Base-by-base conservation (phyloP, 306 rosid genomes). In the Glycine tomentella region DNA sequence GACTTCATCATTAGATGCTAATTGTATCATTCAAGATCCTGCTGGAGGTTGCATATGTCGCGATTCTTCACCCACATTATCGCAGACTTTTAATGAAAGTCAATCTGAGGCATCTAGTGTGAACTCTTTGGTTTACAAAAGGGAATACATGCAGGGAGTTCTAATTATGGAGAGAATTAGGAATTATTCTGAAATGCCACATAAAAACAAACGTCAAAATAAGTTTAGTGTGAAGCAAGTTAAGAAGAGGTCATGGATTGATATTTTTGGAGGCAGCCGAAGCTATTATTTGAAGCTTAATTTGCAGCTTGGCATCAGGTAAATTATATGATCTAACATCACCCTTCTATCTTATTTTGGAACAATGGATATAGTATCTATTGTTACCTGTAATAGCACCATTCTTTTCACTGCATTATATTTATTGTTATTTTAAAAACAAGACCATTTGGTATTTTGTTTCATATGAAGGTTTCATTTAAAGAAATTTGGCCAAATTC, bases 71-170 rank as follows among this genome's bases (percentile, higher is more conserved):
- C 20, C 72, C 44, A 20, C 71, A 4, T 81, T 70, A 75, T 50
- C 83, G 45, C 85, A 78, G 71, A 20, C 77, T 74, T 80, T 82
- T 8, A 80, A 82, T 53, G 90, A 81, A 46, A 82, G 76, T 79
- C 91, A 90, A 59, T 53, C 75, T 57, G 92, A 85, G 79, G 79
- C 55, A 10, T 85, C 59, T 10, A 87, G 75, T 76, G 69, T 7
- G 14, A 71, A 68, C 68, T 17, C 20, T 77, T 52, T 78, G 40
- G 90, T 88, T 70, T 90, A 82, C 8, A 98, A 90, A 81, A 87
- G 97, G 87, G 99, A 95, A 80, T 95, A 95, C 74, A 79, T 93
- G 91, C 99, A 93, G 84, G 99, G 98, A 83, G 98, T 95, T 78
- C 81, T 93, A 55, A 92, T 85, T 14, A 86, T 82, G 84, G 99